Conservation (phyloP, 441 rosid species). For the Jatropha podagrica region DNA sequence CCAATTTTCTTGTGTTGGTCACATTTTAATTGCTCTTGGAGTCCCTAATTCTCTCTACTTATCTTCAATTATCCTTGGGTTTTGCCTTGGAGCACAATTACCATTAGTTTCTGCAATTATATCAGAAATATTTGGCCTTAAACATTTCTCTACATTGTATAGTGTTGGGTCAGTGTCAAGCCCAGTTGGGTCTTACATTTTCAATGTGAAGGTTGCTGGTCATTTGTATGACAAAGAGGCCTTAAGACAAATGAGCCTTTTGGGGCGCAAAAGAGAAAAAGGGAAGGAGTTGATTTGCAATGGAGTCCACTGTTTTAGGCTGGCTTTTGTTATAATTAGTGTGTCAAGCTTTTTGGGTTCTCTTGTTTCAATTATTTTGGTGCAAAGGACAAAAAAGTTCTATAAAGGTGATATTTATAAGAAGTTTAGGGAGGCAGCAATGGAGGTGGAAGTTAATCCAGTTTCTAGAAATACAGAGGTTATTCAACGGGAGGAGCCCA, state of each 20-base stretch:
- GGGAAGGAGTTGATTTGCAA: slow-evolving; percentile 41
- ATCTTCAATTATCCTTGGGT: slow-evolving; percentile 65
- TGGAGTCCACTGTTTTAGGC: slow-evolving; percentile 36
- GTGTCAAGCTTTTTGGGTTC: slow-evolving; percentile 36
- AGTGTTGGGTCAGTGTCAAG: slow-evolving; percentile 41
- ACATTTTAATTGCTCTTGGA: slow-evolving; percentile 49
- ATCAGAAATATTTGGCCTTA: slow-evolving; percentile 55
- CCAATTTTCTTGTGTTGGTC: slow-evolving; percentile 54
- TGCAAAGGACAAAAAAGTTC: slow-evolving; percentile 40
- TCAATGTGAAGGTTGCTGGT: slow-evolving; percentile 47
- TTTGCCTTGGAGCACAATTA: slow-evolving; percentile 64
- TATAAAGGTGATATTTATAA: slow-evolving; percentile 42
- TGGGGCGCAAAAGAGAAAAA: slow-evolving; percentile 28
- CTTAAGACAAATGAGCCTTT: slow-evolving; percentile 36
- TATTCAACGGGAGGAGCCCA: too few relatives aligned
- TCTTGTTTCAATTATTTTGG: slow-evolving; percentile 38
- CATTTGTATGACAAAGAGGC: slow-evolving; percentile 48
- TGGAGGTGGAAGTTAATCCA: slow-evolving; percentile 12
- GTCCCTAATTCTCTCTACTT: slow-evolving; percentile 59
- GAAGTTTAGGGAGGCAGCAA: slow-evolving; percentile 33
- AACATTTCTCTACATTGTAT: slow-evolving; percentile 51
- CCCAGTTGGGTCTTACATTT: slow-evolving; percentile 45
- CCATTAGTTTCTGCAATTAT: slow-evolving; percentile 49
- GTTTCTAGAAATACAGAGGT: background rate
- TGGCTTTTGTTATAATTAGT: slow-evolving; percentile 37